Percentiles rank a stretch among this genome's conserved stretches.
Evolutionary conservation across 2,329 filamentous ascomycete genomes (phyloP).

Genomic region (Chaetomium olivaceum): DNA sequence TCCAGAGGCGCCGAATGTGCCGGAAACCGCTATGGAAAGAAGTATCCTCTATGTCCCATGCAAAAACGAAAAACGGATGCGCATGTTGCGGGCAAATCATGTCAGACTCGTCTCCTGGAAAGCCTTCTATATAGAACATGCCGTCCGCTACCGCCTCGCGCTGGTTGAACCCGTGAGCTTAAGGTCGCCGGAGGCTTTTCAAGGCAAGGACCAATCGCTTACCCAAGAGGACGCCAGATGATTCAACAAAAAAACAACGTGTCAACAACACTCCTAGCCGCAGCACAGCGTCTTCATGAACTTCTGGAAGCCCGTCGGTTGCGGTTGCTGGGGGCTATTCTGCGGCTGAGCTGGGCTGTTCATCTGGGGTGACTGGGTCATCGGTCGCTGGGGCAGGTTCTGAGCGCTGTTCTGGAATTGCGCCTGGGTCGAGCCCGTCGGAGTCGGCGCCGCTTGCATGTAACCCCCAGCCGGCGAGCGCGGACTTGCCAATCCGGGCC

Average conservation of each 20-base stretch:
- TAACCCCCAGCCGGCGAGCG: slow-evolving; percentile 64
- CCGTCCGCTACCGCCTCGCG: slow-evolving; percentile 17
- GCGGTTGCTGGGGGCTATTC: slow-evolving; percentile 57
- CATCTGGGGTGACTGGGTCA: slow-evolving; percentile 52
- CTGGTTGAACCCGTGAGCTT: slow-evolving; percentile 9
- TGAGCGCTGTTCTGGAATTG: slow-evolving; percentile 96
- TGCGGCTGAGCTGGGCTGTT: slow-evolving; percentile 48
- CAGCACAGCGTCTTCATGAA: slow-evolving; percentile 92
- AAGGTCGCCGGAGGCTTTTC: neutral
- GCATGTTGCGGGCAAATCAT: slow-evolving; percentile 33
- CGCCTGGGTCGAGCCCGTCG: slow-evolving; percentile 87
- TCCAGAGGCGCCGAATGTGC: slow-evolving; percentile 29
- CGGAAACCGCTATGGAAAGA: slow-evolving; percentile 32
- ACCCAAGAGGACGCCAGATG: slow-evolving; percentile 23
- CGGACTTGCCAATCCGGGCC: slow-evolving; percentile 70
- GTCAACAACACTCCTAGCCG: slow-evolving; percentile 52
- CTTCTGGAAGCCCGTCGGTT: slow-evolving; percentile 85
- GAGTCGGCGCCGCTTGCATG: slow-evolving; percentile 71
- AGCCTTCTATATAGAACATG: slow-evolving; percentile 31
- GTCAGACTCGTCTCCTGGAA: slow-evolving; percentile 28
- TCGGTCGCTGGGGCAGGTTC: slow-evolving; percentile 71
- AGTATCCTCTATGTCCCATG: slow-evolving; percentile 35
- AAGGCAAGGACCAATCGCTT: slow-evolving; percentile 5
- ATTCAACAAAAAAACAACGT: slow-evolving; percentile 12
- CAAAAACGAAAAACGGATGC: slow-evolving; percentile 29